phyloP scores from a whole-genome alignment of 352 stramenopile genomes.

The Phytophthora kernoviae region DNA sequence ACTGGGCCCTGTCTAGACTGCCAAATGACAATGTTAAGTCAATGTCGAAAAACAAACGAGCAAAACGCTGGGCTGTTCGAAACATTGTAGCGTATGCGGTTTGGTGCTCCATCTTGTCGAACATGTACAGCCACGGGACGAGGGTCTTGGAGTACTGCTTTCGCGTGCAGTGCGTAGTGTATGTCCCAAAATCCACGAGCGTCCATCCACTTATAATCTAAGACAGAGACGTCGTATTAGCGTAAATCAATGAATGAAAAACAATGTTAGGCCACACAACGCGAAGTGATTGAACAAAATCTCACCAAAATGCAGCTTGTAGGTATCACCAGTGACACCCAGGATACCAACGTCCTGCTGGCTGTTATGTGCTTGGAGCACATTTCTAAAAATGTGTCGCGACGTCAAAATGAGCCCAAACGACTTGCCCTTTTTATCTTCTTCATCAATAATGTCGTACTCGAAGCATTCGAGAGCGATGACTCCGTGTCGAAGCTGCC shows the following conservation, averaged over 20 bases:
- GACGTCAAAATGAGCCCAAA: slow-evolving; percentile 5
- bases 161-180: slow-evolving; percentile 12
- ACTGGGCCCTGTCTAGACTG: slow-evolving; percentile 15
- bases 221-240: too few species aligned
- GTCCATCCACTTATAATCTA: slow-evolving; percentile 22
- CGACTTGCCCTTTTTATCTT: slow-evolving; percentile 3
- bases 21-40: slow-evolving; percentile 15
- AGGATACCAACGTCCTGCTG: slow-evolving; percentile 9
- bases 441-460: slow-evolving; percentile 3
- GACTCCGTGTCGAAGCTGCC: slow-evolving; percentile 1
- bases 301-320: slow-evolving; percentile 28
- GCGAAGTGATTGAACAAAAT: neutral
- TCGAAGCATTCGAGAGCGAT: slow-evolving; percentile 6
- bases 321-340: slow-evolving; percentile 10
- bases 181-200: slow-evolving; percentile 31
- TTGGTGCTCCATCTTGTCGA: slow-evolving; percentile 25
- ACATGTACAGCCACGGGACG: slow-evolving; percentile 29
- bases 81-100: slow-evolving; percentile 24
- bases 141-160: slow-evolving; percentile 28
- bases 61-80: slow-evolving; percentile 5
- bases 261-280: too few species aligned
- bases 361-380: neutral
- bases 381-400: neutral
- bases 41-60: slow-evolving; percentile 15
- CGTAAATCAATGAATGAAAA: too few species aligned